Evolutionary conservation across 352 stramenopile species (phyloP).

Genomic region (Elongisporangium senticosum): DNA sequence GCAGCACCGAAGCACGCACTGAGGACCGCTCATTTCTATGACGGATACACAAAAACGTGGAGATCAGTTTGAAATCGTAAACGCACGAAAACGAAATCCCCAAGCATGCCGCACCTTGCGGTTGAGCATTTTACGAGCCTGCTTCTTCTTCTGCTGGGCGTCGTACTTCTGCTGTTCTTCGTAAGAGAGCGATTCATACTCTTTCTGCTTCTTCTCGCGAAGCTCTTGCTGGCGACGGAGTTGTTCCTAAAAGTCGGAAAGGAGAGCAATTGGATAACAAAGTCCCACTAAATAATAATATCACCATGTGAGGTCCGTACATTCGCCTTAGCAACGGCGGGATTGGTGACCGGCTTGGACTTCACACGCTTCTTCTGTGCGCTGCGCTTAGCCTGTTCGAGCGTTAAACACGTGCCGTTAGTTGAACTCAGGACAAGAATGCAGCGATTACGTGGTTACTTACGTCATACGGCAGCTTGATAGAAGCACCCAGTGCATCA

Average conservation of each 20-base stretch:
- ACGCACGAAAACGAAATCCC: neutral
- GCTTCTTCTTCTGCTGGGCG: conserved; percentile 61
- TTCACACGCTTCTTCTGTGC: conserved; percentile 73
- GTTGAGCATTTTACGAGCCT: conserved; percentile 58
- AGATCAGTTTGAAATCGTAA: neutral
- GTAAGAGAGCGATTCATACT: conserved; percentile 76
- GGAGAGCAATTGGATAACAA: too few species aligned
- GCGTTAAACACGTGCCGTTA: neutral
- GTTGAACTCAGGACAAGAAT: neutral
- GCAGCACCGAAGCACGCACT: neutral
- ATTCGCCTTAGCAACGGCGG: conserved; percentile 19
- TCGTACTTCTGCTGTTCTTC: conserved; percentile 79
- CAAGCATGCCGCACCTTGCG: conserved; percentile 39
- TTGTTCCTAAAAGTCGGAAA: conserved; percentile 25
- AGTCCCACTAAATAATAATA: too few species aligned
- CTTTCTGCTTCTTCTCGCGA: conserved; percentile 73
- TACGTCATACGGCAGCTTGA: conserved; percentile 77
- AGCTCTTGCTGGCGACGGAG: conserved; percentile 40
- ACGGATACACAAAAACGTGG: too few species aligned
- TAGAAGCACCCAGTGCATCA: conserved; percentile 58
- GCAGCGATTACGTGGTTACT: conserved; percentile 4
- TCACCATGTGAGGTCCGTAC: too few species aligned
- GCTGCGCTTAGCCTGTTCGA: conserved; percentile 54
- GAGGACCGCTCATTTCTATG: neutral
- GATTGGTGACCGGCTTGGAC: conserved; percentile 44